These are phyloP conservation scores for Gossypium herbaceum DNA, from an alignment of 345 rosid genomes.

Conservation along the genomic window DNA sequence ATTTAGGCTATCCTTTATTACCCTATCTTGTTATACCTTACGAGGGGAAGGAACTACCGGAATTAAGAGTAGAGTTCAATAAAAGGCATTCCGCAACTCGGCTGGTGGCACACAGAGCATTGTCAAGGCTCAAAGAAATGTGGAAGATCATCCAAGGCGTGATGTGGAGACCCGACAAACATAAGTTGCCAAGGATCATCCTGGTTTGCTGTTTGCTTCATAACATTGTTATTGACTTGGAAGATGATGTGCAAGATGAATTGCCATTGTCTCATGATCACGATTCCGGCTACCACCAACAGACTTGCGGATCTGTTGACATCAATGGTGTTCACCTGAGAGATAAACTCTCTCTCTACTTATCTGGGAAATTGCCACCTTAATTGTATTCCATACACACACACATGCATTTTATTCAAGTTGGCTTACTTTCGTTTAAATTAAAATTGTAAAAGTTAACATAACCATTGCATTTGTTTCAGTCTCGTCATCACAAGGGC, in stretches of 20 bases:
- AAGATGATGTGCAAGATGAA: conserved; percentile 35
- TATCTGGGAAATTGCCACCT: conserved; percentile 31
- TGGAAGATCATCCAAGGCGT: conserved; percentile 59
- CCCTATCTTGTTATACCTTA: conserved; percentile 57
- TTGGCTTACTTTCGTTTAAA: background rate
- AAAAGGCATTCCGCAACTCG: conserved; percentile 34
- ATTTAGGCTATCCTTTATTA: conserved; percentile 51
- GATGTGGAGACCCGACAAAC: conserved; percentile 67
- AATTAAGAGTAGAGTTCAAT: conserved; percentile 40
- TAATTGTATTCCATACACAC: background rate
- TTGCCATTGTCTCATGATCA: conserved; percentile 26
- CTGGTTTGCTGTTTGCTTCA: conserved; percentile 68
- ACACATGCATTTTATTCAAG: no score
- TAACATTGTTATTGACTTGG: conserved; percentile 54
- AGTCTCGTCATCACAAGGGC: background rate
- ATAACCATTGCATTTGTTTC: background rate
- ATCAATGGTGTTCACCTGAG: conserved; percentile 38
- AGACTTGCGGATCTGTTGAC: conserved; percentile 34
- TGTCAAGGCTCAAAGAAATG: conserved; percentile 46
- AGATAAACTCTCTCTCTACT: conserved; percentile 41
- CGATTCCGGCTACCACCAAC: conserved; percentile 45
- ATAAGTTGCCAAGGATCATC: conserved; percentile 58
- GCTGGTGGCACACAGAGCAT: conserved; percentile 48
- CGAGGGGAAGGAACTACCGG: conserved; percentile 35
- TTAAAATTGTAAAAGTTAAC: background rate